Evolutionary conservation across 352 stramenopile genomes (phyloP), one percentile per base, ranked within the genome.

Genomic region (Blastocystis sp.): DNA sequence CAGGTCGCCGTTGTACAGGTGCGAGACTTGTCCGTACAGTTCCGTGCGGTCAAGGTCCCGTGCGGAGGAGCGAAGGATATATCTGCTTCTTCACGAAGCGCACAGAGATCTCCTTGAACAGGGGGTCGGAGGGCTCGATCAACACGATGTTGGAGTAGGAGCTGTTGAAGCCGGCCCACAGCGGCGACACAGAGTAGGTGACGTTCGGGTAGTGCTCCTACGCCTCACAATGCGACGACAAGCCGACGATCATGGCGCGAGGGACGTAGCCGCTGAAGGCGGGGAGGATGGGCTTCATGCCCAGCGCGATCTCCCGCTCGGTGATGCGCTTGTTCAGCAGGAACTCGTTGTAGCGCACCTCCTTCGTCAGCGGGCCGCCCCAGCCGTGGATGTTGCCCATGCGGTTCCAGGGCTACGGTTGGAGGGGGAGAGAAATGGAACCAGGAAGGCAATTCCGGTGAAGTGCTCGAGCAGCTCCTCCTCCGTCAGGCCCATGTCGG

Each of bases 241-340:
- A 11, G 41, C 10, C 5, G 41, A 76, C 66, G 48, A 76, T 76
- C 7, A 76, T 34, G 71, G 95, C 93, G 88, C 94, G 90, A 0
- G 94, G 93, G 34, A 96, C 93, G 76, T 96, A 93, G 0, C 94
- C 89, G 70, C 90, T 93, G 88, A 97, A 97, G 1, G 91, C 93
- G 0, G 94, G 94, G n/a, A 96, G 90, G 14, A 94, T 92, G 34
- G 93, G 93, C n/a, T 95, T 88, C 91, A 97, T 96, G 64, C 93
- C 94, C 21, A 95, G 93, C 82, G 92, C 90, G n/a, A 90, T 90
- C 91, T 96, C 94, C 45, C 93, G 91, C 9, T 89, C 90, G n/a
- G 96, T 82, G 48, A 95, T 96, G 34, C 21, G 10, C 43, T 70
- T 66, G 38, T 82, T 82, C 28, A 96, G 89, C 5, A 89, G 71